Evolutionary conservation across 257 asterid species (phyloP).

Genomic region (Scutellaria minor): DNA sequence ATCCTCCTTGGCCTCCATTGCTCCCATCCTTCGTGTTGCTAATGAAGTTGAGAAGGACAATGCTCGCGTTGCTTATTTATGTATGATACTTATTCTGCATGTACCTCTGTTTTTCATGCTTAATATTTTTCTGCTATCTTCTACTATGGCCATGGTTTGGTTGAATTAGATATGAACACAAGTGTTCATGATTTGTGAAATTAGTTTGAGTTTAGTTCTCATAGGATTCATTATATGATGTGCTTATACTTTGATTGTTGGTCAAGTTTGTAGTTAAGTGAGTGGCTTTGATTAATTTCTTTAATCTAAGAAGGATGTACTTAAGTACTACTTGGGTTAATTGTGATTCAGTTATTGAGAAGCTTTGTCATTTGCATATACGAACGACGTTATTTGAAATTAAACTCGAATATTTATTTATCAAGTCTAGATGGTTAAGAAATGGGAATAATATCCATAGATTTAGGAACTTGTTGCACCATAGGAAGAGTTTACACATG

Average conservation of each 20-base stretch:
- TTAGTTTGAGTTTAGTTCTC: conserved; percentile 5
- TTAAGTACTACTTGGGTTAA: no score
- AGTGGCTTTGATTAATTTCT: conserved; percentile 12
- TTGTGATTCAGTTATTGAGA: neutral
- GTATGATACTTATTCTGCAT: conserved; percentile 48
- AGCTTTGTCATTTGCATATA: neutral
- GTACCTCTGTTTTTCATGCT: conserved; percentile 20
- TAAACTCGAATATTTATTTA: neutral
- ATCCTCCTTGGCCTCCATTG: conserved; percentile 77
- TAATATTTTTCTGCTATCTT: neutral
- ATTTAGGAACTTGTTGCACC: conserved; percentile 22
- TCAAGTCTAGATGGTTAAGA: neutral
- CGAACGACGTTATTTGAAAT: neutral
- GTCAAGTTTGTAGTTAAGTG: conserved; percentile 5
- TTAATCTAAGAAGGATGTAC: neutral
- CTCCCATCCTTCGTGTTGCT: conserved; percentile 94
- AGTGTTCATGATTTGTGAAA: conserved; percentile 18
- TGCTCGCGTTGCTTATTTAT: conserved; percentile 76
- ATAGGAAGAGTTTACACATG: neutral
- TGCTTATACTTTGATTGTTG: conserved; percentile 20
- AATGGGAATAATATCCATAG: neutral
- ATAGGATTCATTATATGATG: neutral
- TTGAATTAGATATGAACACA: conserved; percentile 13
- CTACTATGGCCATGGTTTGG: neutral
- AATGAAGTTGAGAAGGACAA: conserved; percentile 76